Evolutionary conservation across 306 rosid genomes (phyloP), one percentile per base, ranked within the genome.

Genomic region (Bauhinia variegata): DNA sequence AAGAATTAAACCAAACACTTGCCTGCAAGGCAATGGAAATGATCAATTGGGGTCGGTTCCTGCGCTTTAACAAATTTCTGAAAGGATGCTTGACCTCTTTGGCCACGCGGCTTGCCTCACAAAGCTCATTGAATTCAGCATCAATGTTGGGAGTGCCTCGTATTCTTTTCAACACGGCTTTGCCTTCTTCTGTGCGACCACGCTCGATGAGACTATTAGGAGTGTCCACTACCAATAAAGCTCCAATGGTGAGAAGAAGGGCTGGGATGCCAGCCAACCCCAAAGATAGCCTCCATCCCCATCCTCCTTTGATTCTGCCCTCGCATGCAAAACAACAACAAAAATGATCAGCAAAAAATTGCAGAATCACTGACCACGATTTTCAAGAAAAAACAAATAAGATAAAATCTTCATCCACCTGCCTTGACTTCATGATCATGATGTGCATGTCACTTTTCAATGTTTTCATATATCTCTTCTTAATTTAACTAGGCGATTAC

Each of bases 251-350:
- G 0, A 92, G 80, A 5, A 92, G 84, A 12, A 83, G 53, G 0
- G 98, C 95, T 0, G 98, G 98, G 36, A 92, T 37, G 5, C 89
- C 96, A 2, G 91, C 96, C 74, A 92, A 41, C 12, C 98, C 98
- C 34, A 92, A 67, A 14, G 98, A 92, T 9, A 92, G 2, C 63
- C 98, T 87, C 98, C 98, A 92, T 3, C 98, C 98, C 96, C 96
- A 89, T 63, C 92, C 96, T 3, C 95, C 96, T 34, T 60, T 0
- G 44, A 89, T 87, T 71, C 98, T 92, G 76, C 42, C 3, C 0
- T 52, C 44, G 56, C 49, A 63, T 6, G 9, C 11, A 19, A 66
- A 50, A 54, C 38, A 2, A 46, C 42, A 42, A 17, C 53, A 75
- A 17, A 28, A 19, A 37, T 32, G 33, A 16, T 64, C 32, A 56